A percentile compares a stretch with the other conserved stretches of the same genome.
These are phyloP conservation scores for Ophidiomyces ophidiicola DNA, from an alignment of 2,329 filamentous ascomycete species.

Conservation along the genomic window DNA sequence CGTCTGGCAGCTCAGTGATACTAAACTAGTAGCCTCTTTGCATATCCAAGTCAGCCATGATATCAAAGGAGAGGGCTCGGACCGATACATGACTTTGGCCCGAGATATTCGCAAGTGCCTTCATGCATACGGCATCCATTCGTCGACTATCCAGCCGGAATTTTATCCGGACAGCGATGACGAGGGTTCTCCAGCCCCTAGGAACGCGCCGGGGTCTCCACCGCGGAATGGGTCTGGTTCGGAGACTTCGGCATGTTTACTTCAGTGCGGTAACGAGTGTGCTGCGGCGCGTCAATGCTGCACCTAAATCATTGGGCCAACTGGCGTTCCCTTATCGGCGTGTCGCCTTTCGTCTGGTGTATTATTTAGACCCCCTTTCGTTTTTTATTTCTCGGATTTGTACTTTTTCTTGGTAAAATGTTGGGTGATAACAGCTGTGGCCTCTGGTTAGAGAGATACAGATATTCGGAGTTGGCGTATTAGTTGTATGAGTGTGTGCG, in stretches of 20 bases:
- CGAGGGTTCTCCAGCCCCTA: too few relatives aligned
- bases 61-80: conserved; percentile 64
- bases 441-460: too few relatives aligned
- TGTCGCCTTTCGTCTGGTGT: background rate
- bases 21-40: conserved; percentile 82
- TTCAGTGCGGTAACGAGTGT: conserved; percentile 38
- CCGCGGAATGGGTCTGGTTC: conserved; percentile 29
- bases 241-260: conserved; percentile 36
- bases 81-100: conserved; percentile 82
- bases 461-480: too few relatives aligned
- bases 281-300: conserved; percentile 33
- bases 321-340: background rate
- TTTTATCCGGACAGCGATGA: conserved; percentile 39
- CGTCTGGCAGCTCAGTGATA: conserved; percentile 94
- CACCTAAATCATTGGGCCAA: conserved; percentile 1
- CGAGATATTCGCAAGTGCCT: conserved; percentile 73
- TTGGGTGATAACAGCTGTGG: too few relatives aligned
- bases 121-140: conserved; percentile 92
- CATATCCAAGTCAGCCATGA: conserved; percentile 88
- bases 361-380: too few relatives aligned
- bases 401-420: too few relatives aligned
- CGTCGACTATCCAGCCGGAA: conserved; percentile 92
- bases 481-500: too few relatives aligned
- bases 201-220: too few relatives aligned
- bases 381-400: too few relatives aligned